Evolutionary conservation across 106 monocot species (phyloP), one percentile per base, ranked within the genome.

Genomic region (Amphibolis antarctica): DNA sequence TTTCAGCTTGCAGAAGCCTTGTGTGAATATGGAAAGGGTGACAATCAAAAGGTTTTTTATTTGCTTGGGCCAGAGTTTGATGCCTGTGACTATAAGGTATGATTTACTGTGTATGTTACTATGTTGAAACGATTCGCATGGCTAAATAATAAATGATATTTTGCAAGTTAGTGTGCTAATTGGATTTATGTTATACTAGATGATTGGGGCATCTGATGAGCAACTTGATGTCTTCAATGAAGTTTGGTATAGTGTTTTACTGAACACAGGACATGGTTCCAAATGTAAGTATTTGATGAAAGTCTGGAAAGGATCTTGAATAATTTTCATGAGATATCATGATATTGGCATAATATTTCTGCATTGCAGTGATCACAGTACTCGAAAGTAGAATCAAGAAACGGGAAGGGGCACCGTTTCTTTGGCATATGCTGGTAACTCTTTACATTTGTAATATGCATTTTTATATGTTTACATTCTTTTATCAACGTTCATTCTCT

Each of bases 221-320:
- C 92, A 92, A 60, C 66, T 92, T 60, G 92, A 92, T 79, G 86
- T 87, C 57, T 86, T 92, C 55, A 86, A 83, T 69, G 86, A 86
- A 79, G 75, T 92, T 42, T 92, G 86, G 86, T 86, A 70, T 51
- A 53, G 0, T 63, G 72, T 82, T 44, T 55, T 92, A 19, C 26
- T 86, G 55, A 73, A 71, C 27, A 63, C 62, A 42, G 79, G 84
- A 64, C 65, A 81, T 70, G 62, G 42, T 44, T 71, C 69, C 31
- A 77, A 81, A 69, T 86, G 91, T 92, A 67, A 13, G 26, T 13
- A 29, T 22, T 29, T 67, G 9, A 69, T 42, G 23, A 1, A 28
- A 29, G 36, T 21, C 28, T 5, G 36, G 36, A 11, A 27, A 50
- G 51, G 28, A 30, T 42, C 4, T 9, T 55, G 0, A 26, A 29